A percentile compares a stretch with the other conserved stretches of the same genome.
Conservation (phyloP, 1,139 yeast genomes). For the Scheffersomyces cryptocercus region DNA sequence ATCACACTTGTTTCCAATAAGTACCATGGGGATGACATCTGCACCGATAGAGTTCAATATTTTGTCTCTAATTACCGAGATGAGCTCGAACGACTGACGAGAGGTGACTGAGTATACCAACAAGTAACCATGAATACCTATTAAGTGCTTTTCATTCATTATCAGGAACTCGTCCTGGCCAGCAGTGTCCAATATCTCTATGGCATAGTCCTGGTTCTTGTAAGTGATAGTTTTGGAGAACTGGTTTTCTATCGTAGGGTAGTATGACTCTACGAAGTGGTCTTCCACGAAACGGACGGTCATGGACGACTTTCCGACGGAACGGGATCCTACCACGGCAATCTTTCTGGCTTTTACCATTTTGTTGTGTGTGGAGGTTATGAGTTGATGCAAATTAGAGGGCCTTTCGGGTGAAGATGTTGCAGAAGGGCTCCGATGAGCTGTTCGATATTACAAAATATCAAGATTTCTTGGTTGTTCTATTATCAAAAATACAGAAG, state of each 20-base stretch:
- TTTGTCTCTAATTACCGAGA: constrained; percentile 80
- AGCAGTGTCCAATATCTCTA: constrained; percentile 89
- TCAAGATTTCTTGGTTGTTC: too few species aligned
- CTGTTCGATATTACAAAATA: too few species aligned
- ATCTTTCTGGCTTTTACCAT: constrained; percentile 68
- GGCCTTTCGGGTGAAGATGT: neutral
- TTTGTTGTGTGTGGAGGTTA: constrained; percentile 1
- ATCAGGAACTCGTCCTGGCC: constrained; percentile 93
- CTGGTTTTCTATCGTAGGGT: constrained; percentile 92
- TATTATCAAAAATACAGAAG: too few species aligned
- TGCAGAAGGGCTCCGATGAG: neutral
- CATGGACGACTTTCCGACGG: constrained; percentile 88
- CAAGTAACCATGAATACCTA: constrained; percentile 84
- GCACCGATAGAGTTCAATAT: constrained; percentile 75
- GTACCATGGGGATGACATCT: constrained; percentile 72
- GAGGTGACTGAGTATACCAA: constrained; percentile 83
- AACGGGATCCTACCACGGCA: constrained; percentile 86
- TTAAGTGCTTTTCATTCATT: constrained; percentile 78
- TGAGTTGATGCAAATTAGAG: constrained; percentile 1
- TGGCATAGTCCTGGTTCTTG: constrained; percentile 75
- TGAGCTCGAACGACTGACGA: constrained; percentile 74
- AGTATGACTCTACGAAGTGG: constrained; percentile 85
- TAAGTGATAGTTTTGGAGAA: constrained; percentile 71
- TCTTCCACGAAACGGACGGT: constrained; percentile 86
- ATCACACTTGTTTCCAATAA: constrained; percentile 86